Conservation (phyloP, 768 basidiomycete species). For the Suillus subaureus region DNA sequence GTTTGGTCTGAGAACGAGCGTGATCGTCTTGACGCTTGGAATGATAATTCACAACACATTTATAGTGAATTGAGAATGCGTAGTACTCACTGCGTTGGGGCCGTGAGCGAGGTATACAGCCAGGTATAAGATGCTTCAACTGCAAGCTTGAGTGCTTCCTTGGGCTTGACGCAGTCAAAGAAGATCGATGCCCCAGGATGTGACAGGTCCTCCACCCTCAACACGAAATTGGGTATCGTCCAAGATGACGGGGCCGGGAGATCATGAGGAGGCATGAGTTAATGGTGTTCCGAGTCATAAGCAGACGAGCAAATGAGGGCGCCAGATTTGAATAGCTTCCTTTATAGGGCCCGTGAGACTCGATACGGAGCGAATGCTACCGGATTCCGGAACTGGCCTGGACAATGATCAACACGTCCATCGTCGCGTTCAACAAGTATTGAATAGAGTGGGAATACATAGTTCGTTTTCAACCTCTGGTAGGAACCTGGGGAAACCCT, state of each 20-base stretch:
- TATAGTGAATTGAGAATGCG: neutral
- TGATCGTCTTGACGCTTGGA: conserved; percentile 52
- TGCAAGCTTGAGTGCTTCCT: conserved; percentile 38
- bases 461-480: too few species aligned
- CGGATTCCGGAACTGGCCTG: too few species aligned
- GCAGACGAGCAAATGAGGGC: too few species aligned
- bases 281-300: neutral
- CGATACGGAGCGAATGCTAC: too few species aligned
- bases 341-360: too few species aligned
- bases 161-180: conserved; percentile 50
- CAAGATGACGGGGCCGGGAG: conserved; percentile 36
- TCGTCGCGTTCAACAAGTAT: too few species aligned
- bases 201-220: conserved; percentile 58
- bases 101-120: conserved; percentile 47
- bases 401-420: too few species aligned
- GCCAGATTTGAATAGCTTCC: too few species aligned
- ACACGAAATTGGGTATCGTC: conserved; percentile 56
- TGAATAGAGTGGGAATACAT: too few species aligned
- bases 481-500: too few species aligned
- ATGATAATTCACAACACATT: conserved; percentile 15
- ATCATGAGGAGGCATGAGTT: conserved; percentile 25
- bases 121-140: conserved; percentile 42
- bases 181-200: conserved; percentile 63
- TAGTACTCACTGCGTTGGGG: conserved; percentile 49
- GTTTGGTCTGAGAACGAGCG: conserved; percentile 65